A percentile compares a stretch with the other conserved stretches of the same genome.
phyloP scores from a whole-genome alignment of 805 yeast genomes.

The Candida chilensis region DNA sequence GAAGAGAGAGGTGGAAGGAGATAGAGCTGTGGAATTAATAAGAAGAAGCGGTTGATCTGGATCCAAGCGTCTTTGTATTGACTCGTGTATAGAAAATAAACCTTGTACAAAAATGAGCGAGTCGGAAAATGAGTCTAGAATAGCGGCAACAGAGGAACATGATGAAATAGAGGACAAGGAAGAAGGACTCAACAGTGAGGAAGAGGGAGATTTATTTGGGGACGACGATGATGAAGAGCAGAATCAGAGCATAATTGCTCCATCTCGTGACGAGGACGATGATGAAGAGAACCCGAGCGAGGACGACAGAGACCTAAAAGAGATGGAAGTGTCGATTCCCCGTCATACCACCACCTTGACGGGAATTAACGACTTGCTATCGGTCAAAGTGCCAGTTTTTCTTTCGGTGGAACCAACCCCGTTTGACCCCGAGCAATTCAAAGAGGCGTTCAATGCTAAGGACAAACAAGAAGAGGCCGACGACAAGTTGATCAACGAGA shows the following conservation, averaged over 20 bases:
- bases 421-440: constrained; percentile 67
- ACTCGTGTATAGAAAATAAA: too few species aligned
- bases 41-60: too few species aligned
- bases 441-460: constrained; percentile 34
- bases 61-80: too few species aligned
- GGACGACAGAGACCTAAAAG: constrained; percentile 21
- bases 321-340: constrained; percentile 32
- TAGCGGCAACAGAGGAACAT: constrained; percentile 9
- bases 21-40: too few species aligned
- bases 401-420: constrained; percentile 78
- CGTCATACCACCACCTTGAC: constrained; percentile 36
- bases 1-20: too few species aligned
- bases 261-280: constrained; percentile 14
- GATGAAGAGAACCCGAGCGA: constrained; percentile 23
- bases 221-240: constrained; percentile 24
- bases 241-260: constrained; percentile 17
- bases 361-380: constrained; percentile 26
- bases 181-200: constrained; percentile 11
- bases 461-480: constrained; percentile 44
- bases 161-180: constrained; percentile 19
- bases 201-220: constrained; percentile 9
- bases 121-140: not conserved
- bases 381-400: constrained; percentile 73
- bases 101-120: too few species aligned
- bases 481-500: constrained; percentile 63